Base-by-base conservation (phyloP, 2,329 filamentous ascomycete genomes). In the Aspergillus fumigatiaffinis region DNA sequence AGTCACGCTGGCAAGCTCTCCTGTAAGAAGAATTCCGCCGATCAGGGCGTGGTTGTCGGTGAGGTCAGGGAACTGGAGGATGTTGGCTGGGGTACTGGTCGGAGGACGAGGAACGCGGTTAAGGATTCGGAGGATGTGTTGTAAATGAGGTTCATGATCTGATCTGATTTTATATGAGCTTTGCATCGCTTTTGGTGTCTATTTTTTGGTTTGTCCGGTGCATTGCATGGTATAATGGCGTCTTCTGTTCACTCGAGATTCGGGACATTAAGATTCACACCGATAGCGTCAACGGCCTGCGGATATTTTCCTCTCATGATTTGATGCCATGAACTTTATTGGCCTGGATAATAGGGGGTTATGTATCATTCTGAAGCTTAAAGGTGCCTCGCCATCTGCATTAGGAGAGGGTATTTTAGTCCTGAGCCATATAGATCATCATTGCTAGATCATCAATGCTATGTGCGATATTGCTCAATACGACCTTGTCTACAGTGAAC, bases 1-100 rank as follows among this genome's bases (percentile, higher is more conserved):
- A 79, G 80, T 4, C 60, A 71, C 53, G 70, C 71, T 0, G 60
- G 78, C 67, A 65, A 83, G 66, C 32, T 80, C 66, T 59, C 79
- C 64, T 57, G 78, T 17, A 70, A 71, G 54, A 56, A 63, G 4
- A 55, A 56, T 14, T 52, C 56, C 17, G 53, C 61, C 20, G 58
- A 63, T 12, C 52, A 62, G 25, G 57, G 59, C 1, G 14, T 66
- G 38, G 56, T 68, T 29, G 57, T 72, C 20, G 71, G 68, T 9
- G 68, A 71, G 44, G 58, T 74, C 7, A 64, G 62, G 50, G 73
- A 76, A 42, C 49, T 73, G 21, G 72, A 73, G 55, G 62, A 69
- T 58, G 54, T 62, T 23, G 70, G 71, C 14, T 73, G 73, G 72
- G 69, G 68, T 1, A 65, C 65, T 60, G 67, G 71, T 26, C 65